Evolutionary conservation across 192 early-diverging fungal genomes (phyloP), one percentile per base, ranked within the genome.

Genomic region (Umbelopsis vinacea): DNA sequence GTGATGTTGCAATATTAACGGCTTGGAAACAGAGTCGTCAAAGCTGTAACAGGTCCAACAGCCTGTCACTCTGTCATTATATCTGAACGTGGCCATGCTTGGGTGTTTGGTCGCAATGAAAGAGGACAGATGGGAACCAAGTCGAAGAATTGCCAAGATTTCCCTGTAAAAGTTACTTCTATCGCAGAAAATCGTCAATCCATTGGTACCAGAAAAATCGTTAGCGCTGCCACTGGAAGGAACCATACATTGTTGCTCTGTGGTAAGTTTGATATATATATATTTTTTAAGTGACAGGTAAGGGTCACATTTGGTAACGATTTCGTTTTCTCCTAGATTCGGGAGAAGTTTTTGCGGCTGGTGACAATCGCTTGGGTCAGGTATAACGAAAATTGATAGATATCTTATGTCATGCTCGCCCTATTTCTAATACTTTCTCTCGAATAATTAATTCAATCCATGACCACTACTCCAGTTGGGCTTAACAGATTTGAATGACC

Each of bases 321-420:
- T 14, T 23, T 1, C 11, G 24, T 46, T 43, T 43, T 11, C 55
- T 8, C 26, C 10, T 22, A 76, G 75, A 76, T 46, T 66, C 70
- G 29, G 84, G 84, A 8, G 72, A 78, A 63, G 79, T 85, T 8
- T 85, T 79, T 67, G 81, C 72, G 19, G 74, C 78, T 29, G 84
- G 84, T 35, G 84, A 85, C 66, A 85, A 85, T 55, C 74, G 76
- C 22, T 74, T 79, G 52, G 84, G 84, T 8, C 84, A 85, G 73
- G 79, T 81, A 81, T 40, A 22, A 12, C 43, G 48, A 17, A 12
- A 43, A 6, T 9, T 40, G 12, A 23, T 40, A 5, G 14, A 0
- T 6, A 2, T 24, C 11, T 14, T 19, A 26, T 55, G 47, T 19
- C 21, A 48, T 11, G 60, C 22, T 22, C 15, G 5, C 2, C 12